Percentiles rank a stretch among this genome's conserved stretches.
phyloP scores from a whole-genome alignment of 176 grass and related monocot genomes.

The Canna indica region DNA sequence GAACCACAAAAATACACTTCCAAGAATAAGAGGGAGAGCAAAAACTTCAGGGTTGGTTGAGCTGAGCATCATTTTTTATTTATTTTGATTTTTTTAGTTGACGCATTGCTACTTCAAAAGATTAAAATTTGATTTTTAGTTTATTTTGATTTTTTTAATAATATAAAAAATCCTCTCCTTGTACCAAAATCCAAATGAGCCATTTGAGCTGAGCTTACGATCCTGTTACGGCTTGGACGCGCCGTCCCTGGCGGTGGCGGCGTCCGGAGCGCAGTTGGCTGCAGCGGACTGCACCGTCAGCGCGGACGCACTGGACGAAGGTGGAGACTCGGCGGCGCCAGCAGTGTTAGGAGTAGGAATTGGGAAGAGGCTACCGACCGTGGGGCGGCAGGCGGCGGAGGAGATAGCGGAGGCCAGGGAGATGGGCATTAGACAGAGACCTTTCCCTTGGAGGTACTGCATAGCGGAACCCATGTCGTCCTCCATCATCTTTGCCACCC shows the following conservation, averaged over 20 bases:
- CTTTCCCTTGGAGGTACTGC: conserved; percentile 95
- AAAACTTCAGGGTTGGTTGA: too few species aligned
- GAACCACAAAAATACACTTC: too few species aligned
- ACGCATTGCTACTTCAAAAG: too few species aligned
- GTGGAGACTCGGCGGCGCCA: neutral
- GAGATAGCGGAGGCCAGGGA: conserved; percentile 77
- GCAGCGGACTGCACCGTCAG: conserved; percentile 2
- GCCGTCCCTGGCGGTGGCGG: conserved; percentile 16
- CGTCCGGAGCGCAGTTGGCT: conserved; percentile 3
- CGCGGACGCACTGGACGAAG: conserved; percentile 10
- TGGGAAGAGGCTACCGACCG: conserved; percentile 22
- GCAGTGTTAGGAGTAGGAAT: neutral
- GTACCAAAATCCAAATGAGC: too few species aligned
- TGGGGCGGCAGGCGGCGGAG: conserved; percentile 31
- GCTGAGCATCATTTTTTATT: too few species aligned
- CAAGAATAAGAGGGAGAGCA: too few species aligned
- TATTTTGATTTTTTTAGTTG: too few species aligned
- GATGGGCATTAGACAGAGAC: conserved; percentile 86
- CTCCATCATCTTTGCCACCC: conserved; percentile 82
- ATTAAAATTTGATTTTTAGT: too few species aligned
- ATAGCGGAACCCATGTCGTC: conserved; percentile 87
- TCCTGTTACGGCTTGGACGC: neutral
- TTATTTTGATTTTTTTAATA: too few species aligned
- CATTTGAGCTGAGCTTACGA: too few species aligned
- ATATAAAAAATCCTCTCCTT: too few species aligned